Evolutionary conservation across 176 grass and related monocot species (phyloP).

Genomic region (Tuctoria greenei): DNA sequence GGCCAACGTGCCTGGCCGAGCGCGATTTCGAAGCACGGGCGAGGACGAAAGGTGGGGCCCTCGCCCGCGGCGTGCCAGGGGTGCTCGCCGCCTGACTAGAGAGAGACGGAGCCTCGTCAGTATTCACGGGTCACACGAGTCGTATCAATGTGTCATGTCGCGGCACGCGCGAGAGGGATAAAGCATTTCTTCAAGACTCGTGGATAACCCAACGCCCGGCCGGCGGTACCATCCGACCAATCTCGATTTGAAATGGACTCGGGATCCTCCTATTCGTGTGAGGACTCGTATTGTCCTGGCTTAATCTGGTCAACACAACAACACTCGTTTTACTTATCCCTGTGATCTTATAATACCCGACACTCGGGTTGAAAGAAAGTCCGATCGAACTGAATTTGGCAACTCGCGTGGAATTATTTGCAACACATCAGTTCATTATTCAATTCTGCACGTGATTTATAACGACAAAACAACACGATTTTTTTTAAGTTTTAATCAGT

Average conservation of each 20-base stretch:
- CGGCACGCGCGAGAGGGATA: neutral
- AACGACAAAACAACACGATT: neutral
- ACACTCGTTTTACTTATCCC: neutral
- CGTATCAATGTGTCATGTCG: neutral
- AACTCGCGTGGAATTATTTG: neutral
- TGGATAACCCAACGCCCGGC: neutral
- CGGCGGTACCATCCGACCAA: neutral
- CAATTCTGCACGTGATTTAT: neutral
- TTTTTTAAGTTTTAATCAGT: neutral
- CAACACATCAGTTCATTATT: neutral
- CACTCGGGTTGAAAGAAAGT: neutral
- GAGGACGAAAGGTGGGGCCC: neutral
- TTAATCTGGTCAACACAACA: neutral
- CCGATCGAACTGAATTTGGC: neutral
- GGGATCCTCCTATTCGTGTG: neutral
- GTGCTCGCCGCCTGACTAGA: neutral
- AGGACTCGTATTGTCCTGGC: neutral
- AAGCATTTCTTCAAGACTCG: neutral
- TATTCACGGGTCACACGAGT: neutral
- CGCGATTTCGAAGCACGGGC: neutral
- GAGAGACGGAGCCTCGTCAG: slow-evolving; percentile 4
- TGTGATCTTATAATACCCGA: neutral
- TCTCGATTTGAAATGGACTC: neutral
- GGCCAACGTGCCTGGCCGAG: slow-evolving; percentile 5
- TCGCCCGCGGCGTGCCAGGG: neutral